Conservation (phyloP, 495 filamentous ascomycete species). For the Penicillium manginii region DNA sequence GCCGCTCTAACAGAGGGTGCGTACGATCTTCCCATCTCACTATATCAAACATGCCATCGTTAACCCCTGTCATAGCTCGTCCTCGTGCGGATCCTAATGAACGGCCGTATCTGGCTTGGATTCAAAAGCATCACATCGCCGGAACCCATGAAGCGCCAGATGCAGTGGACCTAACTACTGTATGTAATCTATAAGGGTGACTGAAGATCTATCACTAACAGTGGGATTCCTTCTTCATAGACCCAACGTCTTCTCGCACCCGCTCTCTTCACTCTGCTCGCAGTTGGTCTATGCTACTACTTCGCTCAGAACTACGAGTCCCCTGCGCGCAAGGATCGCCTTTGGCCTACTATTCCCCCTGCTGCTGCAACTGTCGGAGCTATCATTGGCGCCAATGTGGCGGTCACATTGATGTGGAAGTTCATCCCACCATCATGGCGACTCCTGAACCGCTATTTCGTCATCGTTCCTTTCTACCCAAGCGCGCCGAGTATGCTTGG, state of each 20-base stretch:
- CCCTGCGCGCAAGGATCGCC: constrained; percentile 56
- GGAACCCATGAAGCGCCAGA: constrained; percentile 41
- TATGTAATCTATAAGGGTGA: constrained; percentile 19
- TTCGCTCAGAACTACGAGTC: constrained; percentile 67
- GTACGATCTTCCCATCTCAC: neutral
- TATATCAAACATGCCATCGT: neutral
- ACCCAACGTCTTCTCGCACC: constrained; percentile 68
- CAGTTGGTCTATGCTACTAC: constrained; percentile 53
- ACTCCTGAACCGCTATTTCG: constrained; percentile 79
- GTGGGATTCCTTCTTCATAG: constrained; percentile 17
- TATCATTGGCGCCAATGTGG: constrained; percentile 67
- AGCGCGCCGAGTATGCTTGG: constrained; percentile 66
- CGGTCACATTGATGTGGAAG: constrained; percentile 67
- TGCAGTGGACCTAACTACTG: constrained; percentile 38
- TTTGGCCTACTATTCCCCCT: constrained; percentile 76
- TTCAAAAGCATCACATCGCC: constrained; percentile 50
- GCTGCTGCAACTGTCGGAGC: constrained; percentile 75
- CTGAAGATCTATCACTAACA: neutral
- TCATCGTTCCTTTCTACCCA: constrained; percentile 71
- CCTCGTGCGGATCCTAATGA: constrained; percentile 48
- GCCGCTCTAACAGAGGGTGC: constrained; percentile 42
- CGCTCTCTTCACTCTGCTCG: constrained; percentile 55
- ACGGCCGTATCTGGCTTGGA: constrained; percentile 51
- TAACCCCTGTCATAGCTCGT: constrained; percentile 31
- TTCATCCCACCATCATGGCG: constrained; percentile 66